Conservation (phyloP, 108 stramenopile species). For the Poteriospumella lacustris region DNA sequence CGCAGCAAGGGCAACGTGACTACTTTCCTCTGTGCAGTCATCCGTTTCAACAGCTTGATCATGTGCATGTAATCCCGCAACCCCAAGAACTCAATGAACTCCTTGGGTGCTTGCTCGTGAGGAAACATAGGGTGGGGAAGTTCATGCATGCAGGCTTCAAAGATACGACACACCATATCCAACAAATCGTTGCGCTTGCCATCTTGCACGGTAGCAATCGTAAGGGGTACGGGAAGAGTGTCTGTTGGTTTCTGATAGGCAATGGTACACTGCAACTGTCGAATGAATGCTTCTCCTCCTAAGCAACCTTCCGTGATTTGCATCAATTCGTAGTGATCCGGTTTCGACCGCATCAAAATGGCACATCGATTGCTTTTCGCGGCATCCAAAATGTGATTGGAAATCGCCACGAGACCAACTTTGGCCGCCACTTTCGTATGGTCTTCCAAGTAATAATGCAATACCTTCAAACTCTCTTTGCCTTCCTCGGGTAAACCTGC, state of each 20-base stretch:
- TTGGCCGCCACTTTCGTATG: slow-evolving; percentile 28
- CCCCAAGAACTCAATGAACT: slow-evolving; percentile 4
- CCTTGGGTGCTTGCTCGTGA: neutral
- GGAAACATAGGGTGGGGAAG: neutral
- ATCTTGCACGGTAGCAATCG: neutral
- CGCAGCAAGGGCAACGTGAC: neutral
- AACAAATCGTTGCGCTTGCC: neutral
- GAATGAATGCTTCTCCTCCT: neutral
- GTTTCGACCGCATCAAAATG: slow-evolving; percentile 37
- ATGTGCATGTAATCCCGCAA: neutral
- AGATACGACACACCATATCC: neutral
- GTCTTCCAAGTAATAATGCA: slow-evolving; percentile 50
- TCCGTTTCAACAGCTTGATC: neutral
- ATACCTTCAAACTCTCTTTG: slow-evolving; percentile 48
- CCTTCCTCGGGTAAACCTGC: slow-evolving; percentile 37
- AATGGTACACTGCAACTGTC: neutral
- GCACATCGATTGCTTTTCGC: slow-evolving; percentile 50
- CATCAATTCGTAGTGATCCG: slow-evolving; percentile 40
- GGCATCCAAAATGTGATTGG: slow-evolving; percentile 49
- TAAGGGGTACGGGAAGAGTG: neutral
- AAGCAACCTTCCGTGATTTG: slow-evolving; percentile 23
- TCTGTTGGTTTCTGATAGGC: neutral
- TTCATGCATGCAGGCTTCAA: slow-evolving; percentile 1
- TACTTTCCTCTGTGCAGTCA: neutral
- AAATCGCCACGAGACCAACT: slow-evolving; percentile 35